phyloP scores from a whole-genome alignment of 2,329 filamentous ascomycete genomes.

The Didymella segeticola region DNA sequence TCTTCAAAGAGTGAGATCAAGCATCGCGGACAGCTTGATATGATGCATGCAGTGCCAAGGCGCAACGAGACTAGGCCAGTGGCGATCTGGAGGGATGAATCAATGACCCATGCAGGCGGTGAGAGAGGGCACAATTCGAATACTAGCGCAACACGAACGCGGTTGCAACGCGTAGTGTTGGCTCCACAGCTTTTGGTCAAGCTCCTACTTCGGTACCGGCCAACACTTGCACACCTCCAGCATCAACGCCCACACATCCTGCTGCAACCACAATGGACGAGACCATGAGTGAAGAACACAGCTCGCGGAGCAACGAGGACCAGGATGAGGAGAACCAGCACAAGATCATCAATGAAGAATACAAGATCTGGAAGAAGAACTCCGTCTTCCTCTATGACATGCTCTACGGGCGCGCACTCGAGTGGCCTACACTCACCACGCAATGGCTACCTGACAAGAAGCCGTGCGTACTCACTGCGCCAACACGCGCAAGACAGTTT shows the following conservation, averaged over 20 bases:
- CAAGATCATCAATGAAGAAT: slow-evolving; percentile 97
- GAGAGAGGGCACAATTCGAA: not conserved
- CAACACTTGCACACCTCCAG: not conserved
- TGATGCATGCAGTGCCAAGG: slow-evolving; percentile 22
- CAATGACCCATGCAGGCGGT: slow-evolving; percentile 13
- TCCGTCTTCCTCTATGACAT: slow-evolving; percentile 97
- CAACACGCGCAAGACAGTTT: not conserved
- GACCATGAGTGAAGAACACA: slow-evolving; percentile 44
- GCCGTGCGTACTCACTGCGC: slow-evolving; percentile 21
- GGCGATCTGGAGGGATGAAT: slow-evolving; percentile 16
- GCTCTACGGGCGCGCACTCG: slow-evolving; percentile 90
- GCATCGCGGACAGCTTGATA: slow-evolving; percentile 23
- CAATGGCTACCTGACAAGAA: slow-evolving; percentile 91
- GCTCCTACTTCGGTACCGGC: not conserved
- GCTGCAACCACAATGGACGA: slow-evolving; percentile 41
- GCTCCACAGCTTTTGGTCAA: slow-evolving; percentile 1
- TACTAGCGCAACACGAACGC: slow-evolving; percentile 10
- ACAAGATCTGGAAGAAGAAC: slow-evolving; percentile 99
- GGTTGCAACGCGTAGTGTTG: slow-evolving; percentile 9
- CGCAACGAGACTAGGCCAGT: not conserved
- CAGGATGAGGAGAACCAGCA: slow-evolving; percentile 77
- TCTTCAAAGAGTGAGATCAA: slow-evolving; percentile 46
- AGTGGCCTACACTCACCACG: slow-evolving; percentile 96
- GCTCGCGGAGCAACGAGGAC: slow-evolving; percentile 64
- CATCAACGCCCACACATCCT: not conserved